Conservation (phyloP, 257 asterid species). For the Avicennia marina region DNA sequence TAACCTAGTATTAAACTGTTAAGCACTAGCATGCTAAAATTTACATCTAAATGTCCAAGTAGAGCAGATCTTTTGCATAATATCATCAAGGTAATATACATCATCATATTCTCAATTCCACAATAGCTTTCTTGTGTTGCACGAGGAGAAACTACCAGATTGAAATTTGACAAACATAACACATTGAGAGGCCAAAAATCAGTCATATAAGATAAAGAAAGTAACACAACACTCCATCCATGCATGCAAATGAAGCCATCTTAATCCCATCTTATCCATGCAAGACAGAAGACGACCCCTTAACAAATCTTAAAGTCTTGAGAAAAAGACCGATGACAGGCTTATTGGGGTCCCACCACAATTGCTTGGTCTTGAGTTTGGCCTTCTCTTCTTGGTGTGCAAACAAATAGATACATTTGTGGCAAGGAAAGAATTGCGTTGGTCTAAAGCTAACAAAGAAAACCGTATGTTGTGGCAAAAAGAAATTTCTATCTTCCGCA, state of each 20-base stretch:
- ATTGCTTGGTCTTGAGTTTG: not conserved
- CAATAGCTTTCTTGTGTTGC: no score
- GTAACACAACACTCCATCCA: not conserved
- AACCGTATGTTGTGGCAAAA: not conserved
- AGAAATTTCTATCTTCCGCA: conserved; percentile 13
- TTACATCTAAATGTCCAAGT: no score
- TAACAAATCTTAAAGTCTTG: no score
- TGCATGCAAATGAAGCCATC: not conserved
- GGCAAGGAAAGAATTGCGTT: conserved; percentile 45
- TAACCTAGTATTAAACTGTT: not conserved
- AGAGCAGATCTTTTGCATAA: no score
- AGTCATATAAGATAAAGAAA: no score
- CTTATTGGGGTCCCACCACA: conserved; percentile 26
- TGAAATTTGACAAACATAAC: no score
- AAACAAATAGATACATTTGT: conserved; percentile 20
- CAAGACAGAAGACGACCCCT: no score
- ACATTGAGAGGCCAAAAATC: no score
- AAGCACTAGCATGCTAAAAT: not conserved
- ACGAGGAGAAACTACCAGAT: no score
- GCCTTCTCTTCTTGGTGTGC: conserved; percentile 19
- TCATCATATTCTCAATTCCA: no score
- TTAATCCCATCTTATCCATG: not conserved
- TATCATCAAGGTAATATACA: no score
- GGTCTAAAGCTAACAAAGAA: conserved; percentile 37
- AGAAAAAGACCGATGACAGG: not conserved